Evolutionary conservation across 1,284 basidiomycete genomes (phyloP).

Genomic region (Moniliella sp.): DNA sequence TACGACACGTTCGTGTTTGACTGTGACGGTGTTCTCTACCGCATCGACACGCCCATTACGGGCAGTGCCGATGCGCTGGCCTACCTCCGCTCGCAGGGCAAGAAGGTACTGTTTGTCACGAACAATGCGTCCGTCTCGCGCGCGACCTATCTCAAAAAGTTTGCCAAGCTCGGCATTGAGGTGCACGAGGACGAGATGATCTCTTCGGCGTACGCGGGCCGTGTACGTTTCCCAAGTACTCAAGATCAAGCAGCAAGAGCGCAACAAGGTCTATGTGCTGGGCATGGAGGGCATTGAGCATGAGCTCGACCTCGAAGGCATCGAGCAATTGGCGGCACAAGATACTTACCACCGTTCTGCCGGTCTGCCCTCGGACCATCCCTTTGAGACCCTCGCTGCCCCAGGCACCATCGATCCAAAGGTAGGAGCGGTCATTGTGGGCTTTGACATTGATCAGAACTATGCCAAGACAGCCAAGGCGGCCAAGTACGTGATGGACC

Average conservation of each 20-base stretch:
- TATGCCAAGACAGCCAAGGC: conserved; percentile 86
- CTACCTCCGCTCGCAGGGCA: conserved; percentile 41
- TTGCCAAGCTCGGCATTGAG: conserved; percentile 67
- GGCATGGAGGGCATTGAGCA: conserved; percentile 81
- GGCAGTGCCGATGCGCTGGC: too few relatives aligned
- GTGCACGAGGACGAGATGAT: conserved; percentile 78
- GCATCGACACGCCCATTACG: too few relatives aligned
- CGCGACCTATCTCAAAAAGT: conserved; percentile 64
- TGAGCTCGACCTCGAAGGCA: conserved; percentile 63
- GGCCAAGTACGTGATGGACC: too few relatives aligned
- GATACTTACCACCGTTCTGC: conserved; percentile 29
- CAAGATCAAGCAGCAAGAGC: conserved; percentile 62
- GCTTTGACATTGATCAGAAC: conserved; percentile 38
- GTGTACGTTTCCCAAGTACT: conserved; percentile 75
- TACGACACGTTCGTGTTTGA: too few relatives aligned
- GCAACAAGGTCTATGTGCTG: conserved; percentile 89
- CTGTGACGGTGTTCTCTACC: too few relatives aligned
- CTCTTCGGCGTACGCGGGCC: conserved; percentile 76
- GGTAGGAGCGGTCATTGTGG: conserved; percentile 74
- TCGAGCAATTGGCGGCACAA: conserved; percentile 60
- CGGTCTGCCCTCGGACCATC: conserved; percentile 56
- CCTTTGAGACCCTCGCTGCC: conserved; percentile 43
- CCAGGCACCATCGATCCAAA: conserved; percentile 45
- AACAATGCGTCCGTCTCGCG: conserved; percentile 94
- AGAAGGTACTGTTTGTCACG: conserved; percentile 77